Percentiles rank a stretch among this genome's conserved stretches.
Conservation (phyloP, 441 rosid genomes). For the Cnidoscolus chayamansa region DNA sequence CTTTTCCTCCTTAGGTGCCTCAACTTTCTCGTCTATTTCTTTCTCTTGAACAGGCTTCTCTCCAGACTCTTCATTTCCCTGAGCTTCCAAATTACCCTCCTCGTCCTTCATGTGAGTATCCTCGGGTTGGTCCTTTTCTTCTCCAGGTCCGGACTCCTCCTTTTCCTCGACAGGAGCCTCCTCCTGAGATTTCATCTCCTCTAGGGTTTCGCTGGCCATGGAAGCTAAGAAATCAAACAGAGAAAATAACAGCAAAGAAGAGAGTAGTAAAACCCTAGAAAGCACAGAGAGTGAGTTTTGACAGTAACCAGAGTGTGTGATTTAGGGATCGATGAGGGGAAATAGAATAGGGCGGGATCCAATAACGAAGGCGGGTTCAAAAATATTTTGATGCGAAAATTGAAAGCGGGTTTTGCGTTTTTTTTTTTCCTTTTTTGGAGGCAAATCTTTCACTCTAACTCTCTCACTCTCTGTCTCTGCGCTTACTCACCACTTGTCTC, state of each 20-base stretch:
- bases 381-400: slow-evolving; percentile 29
- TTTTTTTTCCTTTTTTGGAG: neutral
- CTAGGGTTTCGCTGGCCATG: slow-evolving; percentile 77
- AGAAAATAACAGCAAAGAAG: neutral
- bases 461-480: too few relatives aligned
- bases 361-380: slow-evolving; percentile 30
- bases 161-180: slow-evolving; percentile 39
- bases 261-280: slow-evolving; percentile 23
- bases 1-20: slow-evolving; percentile 19
- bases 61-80: slow-evolving; percentile 13
- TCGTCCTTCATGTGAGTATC: slow-evolving; percentile 21
- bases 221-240: slow-evolving; percentile 9
- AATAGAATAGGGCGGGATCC: slow-evolving; percentile 17
- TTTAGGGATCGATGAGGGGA: slow-evolving; percentile 13
- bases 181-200: slow-evolving; percentile 48
- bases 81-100: slow-evolving; percentile 14
- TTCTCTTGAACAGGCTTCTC: slow-evolving; percentile 23
- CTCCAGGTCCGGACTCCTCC: slow-evolving; percentile 21
- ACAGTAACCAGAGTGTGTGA: slow-evolving; percentile 5
- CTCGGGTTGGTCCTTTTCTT: neutral
- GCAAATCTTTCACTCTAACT: neutral
- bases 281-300: neutral
- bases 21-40: slow-evolving; percentile 17
- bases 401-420: slow-evolving; percentile 32
- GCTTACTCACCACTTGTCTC: too few relatives aligned